Evolutionary conservation across 805 yeast species (phyloP), one percentile per base, ranked within the genome.

Genomic region (Wickerhamiella domercqiae): DNA sequence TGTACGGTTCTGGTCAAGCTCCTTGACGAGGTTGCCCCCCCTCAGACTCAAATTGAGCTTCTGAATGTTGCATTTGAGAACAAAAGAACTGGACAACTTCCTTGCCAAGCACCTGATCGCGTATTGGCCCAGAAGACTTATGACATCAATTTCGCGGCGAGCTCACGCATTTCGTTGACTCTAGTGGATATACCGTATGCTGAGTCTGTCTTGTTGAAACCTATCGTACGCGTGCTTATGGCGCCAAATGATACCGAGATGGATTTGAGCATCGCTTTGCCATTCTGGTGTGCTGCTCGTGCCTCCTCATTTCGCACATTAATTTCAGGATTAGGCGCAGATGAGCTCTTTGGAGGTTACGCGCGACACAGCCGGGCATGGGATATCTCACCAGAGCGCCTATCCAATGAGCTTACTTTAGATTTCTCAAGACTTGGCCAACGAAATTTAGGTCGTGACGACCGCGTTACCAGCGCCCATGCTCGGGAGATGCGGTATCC

Each of bases 261-360:
- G 97, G 99, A 90, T 55, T 59, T 84, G 17, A 80, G 94, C 1
- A 90, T 90, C 36, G 96, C 96, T 1, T 73, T 87, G 43, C 98
- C 99, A 0, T 90, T 90, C 51, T 84, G 76, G 53, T 90, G 84
- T 60, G 96, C 97, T 0, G 69, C 94, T 2, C 63, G 71, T 42
- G 80, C 79, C 6, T 35, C 44, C 6, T 73, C 57, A 6, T 69
- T 83, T 6, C 70, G 73, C 46, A 94, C 90, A 0, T 55, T 90
- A 6, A 62, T 90, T 25, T 81, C 94, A 38, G 99, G 99, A 0
- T 63, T 90, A 9, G 99, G 99, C 1, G 98, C 98, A 0, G 99
- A 90, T 59, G 99, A 90, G 56, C 59, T 90, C 15, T 86, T 80
- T 62, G 99, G 94, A 0, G 99, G 99, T 0, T 90, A 90, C 54